Conservation (phyloP, 208 protist genomes). For the Crithidia sp. region DNA sequence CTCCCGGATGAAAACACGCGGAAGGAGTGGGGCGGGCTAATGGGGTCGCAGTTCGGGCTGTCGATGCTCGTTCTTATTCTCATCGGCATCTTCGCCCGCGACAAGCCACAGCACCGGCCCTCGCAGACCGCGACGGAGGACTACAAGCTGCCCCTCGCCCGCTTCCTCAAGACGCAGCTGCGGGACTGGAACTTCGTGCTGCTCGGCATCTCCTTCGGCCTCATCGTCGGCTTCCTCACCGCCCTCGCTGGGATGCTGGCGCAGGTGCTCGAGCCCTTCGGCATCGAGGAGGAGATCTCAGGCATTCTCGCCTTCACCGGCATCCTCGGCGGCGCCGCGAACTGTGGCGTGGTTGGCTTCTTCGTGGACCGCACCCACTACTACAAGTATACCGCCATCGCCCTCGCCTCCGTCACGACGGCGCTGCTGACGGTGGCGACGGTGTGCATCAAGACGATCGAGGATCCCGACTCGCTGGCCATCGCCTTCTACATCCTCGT, state of each 20-base stretch:
- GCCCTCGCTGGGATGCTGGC: slow-evolving; percentile 44
- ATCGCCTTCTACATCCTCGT: slow-evolving; percentile 38
- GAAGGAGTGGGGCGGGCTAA: slow-evolving; percentile 33
- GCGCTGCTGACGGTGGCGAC: slow-evolving; percentile 24
- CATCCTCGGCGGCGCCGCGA: slow-evolving; percentile 42
- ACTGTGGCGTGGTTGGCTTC: slow-evolving; percentile 41
- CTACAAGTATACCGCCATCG: slow-evolving; percentile 41
- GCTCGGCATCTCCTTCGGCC: slow-evolving; percentile 44
- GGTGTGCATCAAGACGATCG: slow-evolving; percentile 21
- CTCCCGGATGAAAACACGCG: slow-evolving; percentile 26
- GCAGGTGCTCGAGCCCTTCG: slow-evolving; percentile 57
- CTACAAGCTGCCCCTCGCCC: slow-evolving; percentile 18
- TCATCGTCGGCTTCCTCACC: slow-evolving; percentile 40
- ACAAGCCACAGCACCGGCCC: slow-evolving; percentile 37
- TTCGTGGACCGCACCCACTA: slow-evolving; percentile 37
- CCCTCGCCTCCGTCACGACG: slow-evolving; percentile 12
- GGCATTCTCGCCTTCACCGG: slow-evolving; percentile 53
- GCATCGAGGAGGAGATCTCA: slow-evolving; percentile 38
- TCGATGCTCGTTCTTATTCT: slow-evolving; percentile 27
- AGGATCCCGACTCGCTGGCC: background rate
- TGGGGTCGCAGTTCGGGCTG: slow-evolving; percentile 43
- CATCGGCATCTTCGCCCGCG: slow-evolving; percentile 25
- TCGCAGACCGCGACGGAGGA: slow-evolving; percentile 32
- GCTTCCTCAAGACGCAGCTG: slow-evolving; percentile 35
- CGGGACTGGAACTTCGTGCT: slow-evolving; percentile 39